Base-by-base conservation (phyloP, 2,329 filamentous ascomycete species). In the Xylaria arbuscula region DNA sequence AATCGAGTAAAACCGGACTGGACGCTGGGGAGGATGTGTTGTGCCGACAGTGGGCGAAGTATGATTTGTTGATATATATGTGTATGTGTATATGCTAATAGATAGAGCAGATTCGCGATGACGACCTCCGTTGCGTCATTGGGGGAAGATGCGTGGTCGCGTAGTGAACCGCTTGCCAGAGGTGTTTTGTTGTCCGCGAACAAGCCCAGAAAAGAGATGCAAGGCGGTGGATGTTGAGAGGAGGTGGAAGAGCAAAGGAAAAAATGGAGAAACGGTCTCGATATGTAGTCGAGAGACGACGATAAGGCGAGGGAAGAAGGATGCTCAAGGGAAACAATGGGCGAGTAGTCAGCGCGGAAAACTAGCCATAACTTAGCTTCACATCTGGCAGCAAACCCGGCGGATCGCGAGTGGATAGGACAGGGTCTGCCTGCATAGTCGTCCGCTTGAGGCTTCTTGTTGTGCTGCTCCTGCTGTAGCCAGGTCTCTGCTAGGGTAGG, bases 211-310 rank as follows among this genome's bases (percentile, higher is more conserved):
- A 36, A 15, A 15, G 38, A 15, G 17, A 9, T 22, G 56, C 19
- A 51, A 51, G 62, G 50, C 28, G 40, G 48, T 40, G 45, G 17
- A 40, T 5, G 51, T 58, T 38, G 42, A 51, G 45, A 53, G 55
- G 53, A 65, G 24, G 56, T 64, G 51, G 22, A 57, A 57, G n/a
- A 61, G 59, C 13, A 51, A 45, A 24, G 66, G 45, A 54, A 47
- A 53, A 54, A 54, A 34, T 53, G 66, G 62, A 60, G 61, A 68
- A 65, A 8, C n/a, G 19, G 50, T 56, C 51, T n/a, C n/a, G 50
- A 56, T 60, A 66, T 62, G 22, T 51, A 53, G 34, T 56, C 17
- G 59, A 63, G 54, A 60, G 45, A 24, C 47, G 28, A 54, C 22
- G 38, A 53, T 57, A 57, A 57, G 55, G 55, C 22, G 38, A n/a